Evolutionary conservation across 129 eudicot genomes (phyloP).

Genomic region (Sambucus nigra): DNA sequence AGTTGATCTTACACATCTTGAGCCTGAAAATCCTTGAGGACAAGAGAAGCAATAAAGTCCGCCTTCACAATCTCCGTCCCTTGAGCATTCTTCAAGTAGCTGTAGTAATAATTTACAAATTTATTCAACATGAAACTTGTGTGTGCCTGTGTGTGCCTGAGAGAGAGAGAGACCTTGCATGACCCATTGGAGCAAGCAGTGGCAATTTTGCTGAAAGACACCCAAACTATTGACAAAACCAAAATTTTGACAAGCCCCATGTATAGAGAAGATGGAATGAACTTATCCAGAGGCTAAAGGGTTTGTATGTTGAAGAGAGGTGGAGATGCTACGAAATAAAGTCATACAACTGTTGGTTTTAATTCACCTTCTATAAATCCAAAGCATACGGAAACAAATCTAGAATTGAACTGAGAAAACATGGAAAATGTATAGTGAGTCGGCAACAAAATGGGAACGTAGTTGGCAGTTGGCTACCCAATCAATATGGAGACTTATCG

Average conservation of each 20-base stretch:
- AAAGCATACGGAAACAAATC: too few species aligned
- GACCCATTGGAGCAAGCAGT: constrained; percentile 47
- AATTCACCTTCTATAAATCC: too few species aligned
- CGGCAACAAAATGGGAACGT: too few species aligned
- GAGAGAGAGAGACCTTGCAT: constrained; percentile 41
- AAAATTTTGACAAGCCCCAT: not conserved
- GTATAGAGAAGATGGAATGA: not conserved
- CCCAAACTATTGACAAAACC: constrained; percentile 6
- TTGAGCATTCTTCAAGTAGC: constrained; percentile 45
- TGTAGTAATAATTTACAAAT: constrained; percentile 2
- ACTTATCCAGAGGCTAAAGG: not conserved
- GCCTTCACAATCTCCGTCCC: constrained; percentile 44
- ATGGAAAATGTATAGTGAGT: too few species aligned
- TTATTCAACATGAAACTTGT: not conserved
- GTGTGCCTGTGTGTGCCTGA: not conserved
- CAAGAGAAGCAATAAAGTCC: constrained; percentile 69
- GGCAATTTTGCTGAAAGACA: constrained; percentile 9
- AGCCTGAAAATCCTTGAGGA: constrained; percentile 34
- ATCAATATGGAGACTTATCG: too few species aligned
- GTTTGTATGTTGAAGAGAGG: not conserved
- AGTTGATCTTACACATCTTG: constrained; percentile 56
- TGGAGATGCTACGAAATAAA: too few species aligned
- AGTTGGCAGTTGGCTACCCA: too few species aligned
- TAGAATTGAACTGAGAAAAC: too few species aligned
- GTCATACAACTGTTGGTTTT: not conserved